Evolutionary conservation across 805 yeast genomes (phyloP).

Genomic region (Candida nitratophila): DNA sequence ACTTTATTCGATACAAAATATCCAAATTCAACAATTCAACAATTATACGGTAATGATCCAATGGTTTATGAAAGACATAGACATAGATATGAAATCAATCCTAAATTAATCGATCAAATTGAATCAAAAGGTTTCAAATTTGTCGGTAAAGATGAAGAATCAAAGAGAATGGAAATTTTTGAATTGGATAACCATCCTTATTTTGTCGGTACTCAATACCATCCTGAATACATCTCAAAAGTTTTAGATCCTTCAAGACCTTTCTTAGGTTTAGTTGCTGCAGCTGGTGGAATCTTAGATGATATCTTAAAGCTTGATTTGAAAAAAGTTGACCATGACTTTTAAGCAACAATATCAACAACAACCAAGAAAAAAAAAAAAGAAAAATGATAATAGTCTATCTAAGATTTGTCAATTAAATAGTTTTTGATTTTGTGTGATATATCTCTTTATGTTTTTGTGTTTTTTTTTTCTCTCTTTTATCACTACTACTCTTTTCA

Average conservation of each 20-base stretch:
- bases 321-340: slow-evolving; percentile 23
- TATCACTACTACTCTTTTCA: no score
- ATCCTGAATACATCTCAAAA: slow-evolving; percentile 95
- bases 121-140: slow-evolving; percentile 78
- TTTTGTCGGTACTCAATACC: slow-evolving; percentile 94
- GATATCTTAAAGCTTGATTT: slow-evolving; percentile 42
- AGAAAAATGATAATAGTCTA: no score
- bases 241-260: slow-evolving; percentile 97
- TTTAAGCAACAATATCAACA: slow-evolving; percentile 9
- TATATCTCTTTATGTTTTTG: no score
- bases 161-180: slow-evolving; percentile 88
- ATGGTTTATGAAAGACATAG: slow-evolving; percentile 90
- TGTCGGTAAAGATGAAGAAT: slow-evolving; percentile 89
- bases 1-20: slow-evolving; percentile 69
- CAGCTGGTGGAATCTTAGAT: slow-evolving; percentile 78
- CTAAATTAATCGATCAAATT: slow-evolving; percentile 60
- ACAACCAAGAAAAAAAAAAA: neutral
- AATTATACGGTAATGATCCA: slow-evolving; percentile 66
- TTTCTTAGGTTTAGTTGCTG: slow-evolving; percentile 92
- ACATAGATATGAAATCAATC: slow-evolving; percentile 97
- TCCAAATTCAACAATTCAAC: slow-evolving; percentile 56
- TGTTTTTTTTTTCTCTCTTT: no score
- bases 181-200: slow-evolving; percentile 86
- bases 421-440: no score
- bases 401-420: no score